Evolutionary conservation across 2,329 filamentous ascomycete species (phyloP).

Genomic region (Phaeomoniella chlamydospora): DNA sequence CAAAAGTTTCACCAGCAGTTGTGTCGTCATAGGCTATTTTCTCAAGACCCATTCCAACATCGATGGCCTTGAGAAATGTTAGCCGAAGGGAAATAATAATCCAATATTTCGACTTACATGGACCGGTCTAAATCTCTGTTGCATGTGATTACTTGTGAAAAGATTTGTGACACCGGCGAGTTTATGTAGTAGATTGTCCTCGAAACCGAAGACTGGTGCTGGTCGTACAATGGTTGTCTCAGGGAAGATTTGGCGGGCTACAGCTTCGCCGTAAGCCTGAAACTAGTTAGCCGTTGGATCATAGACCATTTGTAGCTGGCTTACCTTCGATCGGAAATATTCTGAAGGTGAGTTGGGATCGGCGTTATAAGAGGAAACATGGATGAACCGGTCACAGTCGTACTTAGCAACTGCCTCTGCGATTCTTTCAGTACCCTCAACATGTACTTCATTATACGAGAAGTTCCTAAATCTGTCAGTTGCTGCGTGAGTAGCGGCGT

Average conservation of each 20-base stretch:
- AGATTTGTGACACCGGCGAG: slow-evolving; percentile 69
- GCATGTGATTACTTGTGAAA: slow-evolving; percentile 84
- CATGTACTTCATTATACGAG: slow-evolving; percentile 77
- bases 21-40: slow-evolving; percentile 80
- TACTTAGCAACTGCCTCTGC: slow-evolving; percentile 93
- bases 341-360: slow-evolving; percentile 65
- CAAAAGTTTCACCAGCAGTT: slow-evolving; percentile 80
- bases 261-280: slow-evolving; percentile 63
- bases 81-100: slow-evolving; percentile 3
- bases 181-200: slow-evolving; percentile 79
- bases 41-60: slow-evolving; percentile 80
- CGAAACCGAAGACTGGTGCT: slow-evolving; percentile 85
- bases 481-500: slow-evolving; percentile 1
- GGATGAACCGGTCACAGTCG: slow-evolving; percentile 90
- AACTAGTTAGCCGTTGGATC: slow-evolving; percentile 6
- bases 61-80: slow-evolving; percentile 52
- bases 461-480: slow-evolving; percentile 63
- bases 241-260: slow-evolving; percentile 79
- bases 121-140: slow-evolving; percentile 79
- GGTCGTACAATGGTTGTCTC: slow-evolving; percentile 95
- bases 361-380: slow-evolving; percentile 91
- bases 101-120: slow-evolving; percentile 45
- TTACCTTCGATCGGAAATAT: slow-evolving; percentile 80
- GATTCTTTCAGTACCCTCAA: slow-evolving; percentile 85
- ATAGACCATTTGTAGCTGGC: slow-evolving; percentile 6